Evolutionary conservation across 768 basidiomycete species (phyloP), one percentile per base, ranked within the genome.

Genomic region (Naematelia aurantialba): DNA sequence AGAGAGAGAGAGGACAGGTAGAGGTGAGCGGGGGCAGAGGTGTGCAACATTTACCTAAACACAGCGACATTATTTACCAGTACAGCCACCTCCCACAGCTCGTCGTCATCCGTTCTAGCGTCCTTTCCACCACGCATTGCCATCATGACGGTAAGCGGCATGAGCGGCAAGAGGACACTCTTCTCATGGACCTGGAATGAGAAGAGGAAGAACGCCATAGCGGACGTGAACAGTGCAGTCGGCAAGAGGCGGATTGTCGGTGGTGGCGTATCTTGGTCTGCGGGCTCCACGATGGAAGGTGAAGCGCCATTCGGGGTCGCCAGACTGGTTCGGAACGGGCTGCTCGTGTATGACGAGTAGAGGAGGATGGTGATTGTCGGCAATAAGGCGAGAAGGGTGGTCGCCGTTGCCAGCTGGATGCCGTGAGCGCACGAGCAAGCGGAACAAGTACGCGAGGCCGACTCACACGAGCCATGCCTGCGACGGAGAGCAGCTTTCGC

Each of bases 101-200:
- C 76, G 27, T 86, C 85, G 58, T 39, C 62, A 76, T 56, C 55
- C 29, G 57, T 27, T 46, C 57, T 22, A 10, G 47, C 44, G 25
- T 60, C 65, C 49, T 58, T 30, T 39, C 72, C 53, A 45, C 70
- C 62, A 55, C 69, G 26, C 2, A 67, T 17, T 12, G 60, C 44
- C 54, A 93, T 80, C 14, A 93, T 80, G 17, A 97, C 80, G 0
- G 87, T 89, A 26, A 92, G 79, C 0, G 93, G 93, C 63, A 97
- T 76, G 21, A 98, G 80, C 2, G 92, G 91, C 0, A 97, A 72
- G 17, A 96, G 73, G 42, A 97, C 89, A 2, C 87, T 87, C 80
- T 96, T 97, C 76, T 97, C 93, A 76, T 96, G 93, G 39, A 93
- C 92, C 70, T 96, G 92, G 77, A 94, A 94, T 4, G 91, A 92